A percentile compares a stretch with the other conserved stretches of the same genome.
Evolutionary conservation across 768 basidiomycete genomes (phyloP).

Genomic region (Mycena latifolia): DNA sequence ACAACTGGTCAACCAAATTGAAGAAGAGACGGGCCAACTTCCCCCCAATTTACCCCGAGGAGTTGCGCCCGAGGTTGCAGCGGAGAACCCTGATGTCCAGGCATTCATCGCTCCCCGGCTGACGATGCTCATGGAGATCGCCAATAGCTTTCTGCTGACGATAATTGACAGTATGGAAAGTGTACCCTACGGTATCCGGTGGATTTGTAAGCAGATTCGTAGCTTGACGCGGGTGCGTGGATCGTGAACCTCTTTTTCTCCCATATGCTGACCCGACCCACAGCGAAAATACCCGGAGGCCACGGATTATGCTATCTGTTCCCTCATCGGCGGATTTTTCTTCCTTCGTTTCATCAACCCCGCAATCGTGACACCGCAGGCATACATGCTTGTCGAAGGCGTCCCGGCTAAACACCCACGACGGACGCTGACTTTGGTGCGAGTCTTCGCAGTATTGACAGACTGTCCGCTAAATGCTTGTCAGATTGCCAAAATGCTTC

Average conservation of each 20-base stretch:
- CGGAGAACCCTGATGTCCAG: conserved; percentile 95
- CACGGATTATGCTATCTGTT: conserved; percentile 98
- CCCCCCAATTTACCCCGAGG: conserved; percentile 94
- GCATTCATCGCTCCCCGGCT: conserved; percentile 97
- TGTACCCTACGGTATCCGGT: conserved; percentile 98
- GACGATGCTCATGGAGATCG: conserved; percentile 99
- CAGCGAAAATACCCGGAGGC: conserved; percentile 99
- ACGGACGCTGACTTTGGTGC: conserved; percentile 89
- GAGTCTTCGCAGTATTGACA: conserved; percentile 49
- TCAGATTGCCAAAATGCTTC: conserved; percentile 99
- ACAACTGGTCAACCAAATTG: conserved; percentile 99
- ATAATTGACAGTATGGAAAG: conserved; percentile 99
- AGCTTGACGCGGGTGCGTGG: conserved; percentile 89
- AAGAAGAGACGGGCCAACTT: conserved; percentile 94
- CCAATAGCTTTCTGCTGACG: conserved; percentile 95
- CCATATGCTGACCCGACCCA: conserved; percentile 22
- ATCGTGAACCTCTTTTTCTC: neutral
- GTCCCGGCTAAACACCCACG: conserved; percentile 98
- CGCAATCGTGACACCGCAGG: conserved; percentile 98
- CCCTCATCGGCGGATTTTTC: conserved; percentile 99
- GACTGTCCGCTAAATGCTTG: conserved; percentile 8
- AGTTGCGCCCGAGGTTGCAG: conserved; percentile 94
- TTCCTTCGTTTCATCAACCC: conserved; percentile 99
- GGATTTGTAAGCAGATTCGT: conserved; percentile 99
- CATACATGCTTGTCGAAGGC: conserved; percentile 99